phyloP scores from a whole-genome alignment of 805 yeast genomes.

The Sungouiozyma ichnusensis region DNA sequence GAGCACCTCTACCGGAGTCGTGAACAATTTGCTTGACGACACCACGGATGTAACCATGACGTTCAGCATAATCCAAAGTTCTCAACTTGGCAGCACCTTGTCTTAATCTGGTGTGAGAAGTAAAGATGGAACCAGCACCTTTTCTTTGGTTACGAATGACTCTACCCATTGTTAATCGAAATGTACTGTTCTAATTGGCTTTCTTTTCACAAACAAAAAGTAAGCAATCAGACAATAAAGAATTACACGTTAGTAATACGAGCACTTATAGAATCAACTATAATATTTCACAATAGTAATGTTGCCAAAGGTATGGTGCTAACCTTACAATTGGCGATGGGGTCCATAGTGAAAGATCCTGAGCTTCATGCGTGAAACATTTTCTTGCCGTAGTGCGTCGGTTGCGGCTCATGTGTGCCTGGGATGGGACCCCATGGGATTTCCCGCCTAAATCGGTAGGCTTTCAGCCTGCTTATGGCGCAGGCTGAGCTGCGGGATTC shows the following conservation, averaged over 20 bases:
- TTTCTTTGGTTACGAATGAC: conserved; percentile 99
- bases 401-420: too few relatives aligned
- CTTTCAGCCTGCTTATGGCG: too few relatives aligned
- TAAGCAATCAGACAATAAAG: not conserved
- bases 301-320: too few relatives aligned
- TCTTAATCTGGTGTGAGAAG: conserved; percentile 99
- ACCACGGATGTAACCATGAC: conserved; percentile 99
- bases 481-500: too few relatives aligned
- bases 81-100: conserved; percentile 99
- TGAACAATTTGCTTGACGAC: conserved; percentile 96
- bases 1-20: conserved; percentile 99
- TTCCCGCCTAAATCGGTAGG: too few relatives aligned
- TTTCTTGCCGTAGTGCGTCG: too few relatives aligned
- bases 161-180: conserved; percentile 48
- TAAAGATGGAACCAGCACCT: conserved; percentile 99
- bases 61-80: conserved; percentile 97
- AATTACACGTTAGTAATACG: not conserved
- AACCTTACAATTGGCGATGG: too few relatives aligned
- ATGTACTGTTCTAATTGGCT: not conserved
- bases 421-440: too few relatives aligned
- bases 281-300: too few relatives aligned
- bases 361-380: too few relatives aligned
- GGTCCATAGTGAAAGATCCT: too few relatives aligned
- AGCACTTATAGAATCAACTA: too few relatives aligned
- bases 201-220: not conserved